phyloP scores from a whole-genome alignment of 345 rosid genomes.

The Isatis tinctoria region DNA sequence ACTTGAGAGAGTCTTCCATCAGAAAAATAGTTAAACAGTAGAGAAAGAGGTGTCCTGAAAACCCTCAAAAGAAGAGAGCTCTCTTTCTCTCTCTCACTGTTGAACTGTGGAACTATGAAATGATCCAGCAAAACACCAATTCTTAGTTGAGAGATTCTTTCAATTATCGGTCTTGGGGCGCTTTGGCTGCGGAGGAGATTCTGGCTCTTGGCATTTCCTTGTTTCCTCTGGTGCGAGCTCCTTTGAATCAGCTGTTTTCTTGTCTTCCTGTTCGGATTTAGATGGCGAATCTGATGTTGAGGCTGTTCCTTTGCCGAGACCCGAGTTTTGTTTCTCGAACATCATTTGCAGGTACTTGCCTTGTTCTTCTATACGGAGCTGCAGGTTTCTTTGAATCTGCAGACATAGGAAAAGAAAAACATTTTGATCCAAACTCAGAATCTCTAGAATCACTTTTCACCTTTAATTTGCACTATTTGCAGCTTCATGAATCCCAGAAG shows the following conservation, averaged over 20 bases:
- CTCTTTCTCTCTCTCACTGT: slow-evolving; percentile 16
- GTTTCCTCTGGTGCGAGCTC: slow-evolving; percentile 27
- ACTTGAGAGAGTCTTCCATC: slow-evolving; percentile 28
- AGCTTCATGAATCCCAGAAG: background rate
- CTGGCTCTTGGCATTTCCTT: slow-evolving; percentile 19
- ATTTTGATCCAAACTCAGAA: background rate
- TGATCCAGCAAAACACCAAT: slow-evolving; percentile 1
- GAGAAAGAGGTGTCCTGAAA: slow-evolving; percentile 16
- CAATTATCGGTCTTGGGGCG: slow-evolving; percentile 27
- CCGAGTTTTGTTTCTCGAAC: slow-evolving; percentile 90
- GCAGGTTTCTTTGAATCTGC: slow-evolving; percentile 90
- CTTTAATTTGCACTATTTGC: background rate
- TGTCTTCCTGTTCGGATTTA: slow-evolving; percentile 35
- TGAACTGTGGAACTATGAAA: slow-evolving; percentile 11
- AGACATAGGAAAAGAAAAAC: slow-evolving; percentile 2
- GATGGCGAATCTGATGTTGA: slow-evolving; percentile 38
- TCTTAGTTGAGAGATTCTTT: slow-evolving; percentile 2
- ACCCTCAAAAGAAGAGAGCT: background rate
- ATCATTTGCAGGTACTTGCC: slow-evolving; percentile 92
- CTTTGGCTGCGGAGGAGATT: slow-evolving; percentile 29
- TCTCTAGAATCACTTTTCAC: background rate
- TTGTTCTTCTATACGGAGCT: slow-evolving; percentile 93
- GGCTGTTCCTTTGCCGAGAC: slow-evolving; percentile 49
- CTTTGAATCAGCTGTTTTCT: slow-evolving; percentile 30
- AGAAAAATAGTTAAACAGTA: slow-evolving; percentile 18